Conservation (phyloP, 257 asterid species). For the Catharanthus roseus region DNA sequence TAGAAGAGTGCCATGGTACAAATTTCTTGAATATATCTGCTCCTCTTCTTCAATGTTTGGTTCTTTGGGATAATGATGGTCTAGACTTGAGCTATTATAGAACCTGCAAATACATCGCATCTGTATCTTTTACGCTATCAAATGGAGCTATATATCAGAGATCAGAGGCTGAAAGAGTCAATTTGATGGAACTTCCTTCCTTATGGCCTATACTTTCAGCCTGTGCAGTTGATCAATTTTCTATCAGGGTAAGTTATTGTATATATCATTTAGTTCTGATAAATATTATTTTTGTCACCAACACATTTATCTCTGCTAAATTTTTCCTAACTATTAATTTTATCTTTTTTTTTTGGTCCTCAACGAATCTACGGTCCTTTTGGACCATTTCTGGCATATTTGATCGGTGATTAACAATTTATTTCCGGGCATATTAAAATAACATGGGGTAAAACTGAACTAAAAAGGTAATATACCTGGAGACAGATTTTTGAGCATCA, state of each 20-base stretch:
- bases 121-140: not conserved
- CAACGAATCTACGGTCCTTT: no score
- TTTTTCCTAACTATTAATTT: no score
- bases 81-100: not conserved
- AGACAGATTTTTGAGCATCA: no score
- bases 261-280: no score
- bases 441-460: no score
- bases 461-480: no score
- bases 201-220: not conserved
- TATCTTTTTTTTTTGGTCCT: no score
- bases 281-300: no score
- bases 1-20: not conserved
- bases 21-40: not conserved
- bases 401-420: no score
- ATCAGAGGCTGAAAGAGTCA: not conserved
- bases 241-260: slow-evolving; percentile 9
- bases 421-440: no score
- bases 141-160: not conserved
- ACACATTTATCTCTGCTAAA: no score
- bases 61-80: not conserved
- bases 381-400: no score
- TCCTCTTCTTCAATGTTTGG: slow-evolving; percentile 3
- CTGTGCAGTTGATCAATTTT: not conserved
- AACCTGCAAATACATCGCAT: not conserved
- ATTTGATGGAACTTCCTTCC: not conserved